A percentile compares a stretch with the other conserved stretches of the same genome.
These are phyloP conservation scores for Fragaria iinumae DNA, from an alignment of 306 rosid species.

Conservation along the genomic window DNA sequence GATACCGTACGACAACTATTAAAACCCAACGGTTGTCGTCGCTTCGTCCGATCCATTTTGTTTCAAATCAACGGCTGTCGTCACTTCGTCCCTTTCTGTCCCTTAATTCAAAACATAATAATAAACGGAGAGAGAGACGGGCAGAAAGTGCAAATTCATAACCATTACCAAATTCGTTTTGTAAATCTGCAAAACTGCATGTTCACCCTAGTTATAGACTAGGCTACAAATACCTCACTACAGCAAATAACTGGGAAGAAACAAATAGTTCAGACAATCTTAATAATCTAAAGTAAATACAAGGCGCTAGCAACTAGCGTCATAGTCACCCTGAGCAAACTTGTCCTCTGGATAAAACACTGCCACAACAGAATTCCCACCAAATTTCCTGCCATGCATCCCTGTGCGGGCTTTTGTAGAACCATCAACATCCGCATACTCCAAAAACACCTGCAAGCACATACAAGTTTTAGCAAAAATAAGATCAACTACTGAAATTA, in stretches of 20 bases:
- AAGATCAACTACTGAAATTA: background rate
- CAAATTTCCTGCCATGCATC: conserved; percentile 84
- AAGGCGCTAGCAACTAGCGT: conserved; percentile 32
- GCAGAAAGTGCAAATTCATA: background rate
- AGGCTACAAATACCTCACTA: background rate
- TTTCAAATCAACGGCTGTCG: too few relatives aligned
- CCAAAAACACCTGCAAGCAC: conserved; percentile 70
- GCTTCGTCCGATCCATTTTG: too few relatives aligned
- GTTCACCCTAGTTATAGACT: conserved; percentile 2
- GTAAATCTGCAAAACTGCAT: background rate
- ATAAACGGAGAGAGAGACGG: background rate
- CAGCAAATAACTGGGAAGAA: background rate
- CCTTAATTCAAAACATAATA: too few relatives aligned
- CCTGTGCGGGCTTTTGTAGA: conserved; percentile 84
- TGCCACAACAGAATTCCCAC: conserved; percentile 78
- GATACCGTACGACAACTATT: too few relatives aligned
- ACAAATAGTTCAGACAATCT: background rate
- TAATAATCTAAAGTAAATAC: background rate
- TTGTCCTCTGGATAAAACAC: conserved; percentile 78
- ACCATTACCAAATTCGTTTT: background rate
- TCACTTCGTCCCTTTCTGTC: too few relatives aligned
- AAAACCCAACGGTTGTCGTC: too few relatives aligned
- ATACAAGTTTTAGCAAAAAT: background rate
- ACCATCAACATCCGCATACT: conserved; percentile 80
- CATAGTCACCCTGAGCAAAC: conserved; percentile 83